A percentile compares a stretch with the other conserved stretches of the same genome.
These are phyloP conservation scores for Camelina laxa DNA, from an alignment of 345 rosid genomes.

Conservation along the genomic window DNA sequence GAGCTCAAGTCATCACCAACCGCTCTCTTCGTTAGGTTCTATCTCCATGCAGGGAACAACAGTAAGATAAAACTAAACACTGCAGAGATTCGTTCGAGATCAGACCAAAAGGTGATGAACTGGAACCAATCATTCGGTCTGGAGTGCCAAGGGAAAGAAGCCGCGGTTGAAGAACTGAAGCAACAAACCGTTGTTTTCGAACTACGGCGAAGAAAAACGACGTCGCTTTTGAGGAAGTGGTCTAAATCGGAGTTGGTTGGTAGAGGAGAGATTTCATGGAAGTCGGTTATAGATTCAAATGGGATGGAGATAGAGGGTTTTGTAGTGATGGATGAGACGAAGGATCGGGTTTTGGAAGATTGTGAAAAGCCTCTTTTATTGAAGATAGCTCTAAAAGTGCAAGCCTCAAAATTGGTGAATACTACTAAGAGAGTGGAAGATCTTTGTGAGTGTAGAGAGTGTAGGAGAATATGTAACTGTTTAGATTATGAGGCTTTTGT, in stretches of 20 bases:
- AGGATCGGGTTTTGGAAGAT: slow-evolving; percentile 27
- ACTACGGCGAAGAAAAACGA: slow-evolving; percentile 57
- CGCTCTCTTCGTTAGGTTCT: slow-evolving; percentile 64
- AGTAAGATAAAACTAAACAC: slow-evolving; percentile 57
- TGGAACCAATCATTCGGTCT: slow-evolving; percentile 70
- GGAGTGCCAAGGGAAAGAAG: slow-evolving; percentile 62
- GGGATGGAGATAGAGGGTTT: slow-evolving; percentile 38
- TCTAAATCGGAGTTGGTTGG: slow-evolving; percentile 61
- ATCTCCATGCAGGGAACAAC: slow-evolving; percentile 60
- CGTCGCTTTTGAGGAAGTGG: slow-evolving; percentile 45
- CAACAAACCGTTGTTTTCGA: slow-evolving; percentile 60
- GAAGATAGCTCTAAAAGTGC: slow-evolving; percentile 38
- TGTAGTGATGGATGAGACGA: slow-evolving; percentile 33
- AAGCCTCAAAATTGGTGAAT: slow-evolving; percentile 27
- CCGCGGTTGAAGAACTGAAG: slow-evolving; percentile 52
- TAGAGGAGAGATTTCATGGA: slow-evolving; percentile 53
- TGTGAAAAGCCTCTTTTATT: slow-evolving; percentile 37
- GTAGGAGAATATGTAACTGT: slow-evolving; percentile 18
- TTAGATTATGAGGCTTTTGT: slow-evolving; percentile 46
- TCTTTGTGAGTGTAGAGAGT: slow-evolving; percentile 37
- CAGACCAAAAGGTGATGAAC: slow-evolving; percentile 15
- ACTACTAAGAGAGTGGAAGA: slow-evolving; percentile 30
- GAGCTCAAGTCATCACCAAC: slow-evolving; percentile 43
- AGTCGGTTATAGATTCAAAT: slow-evolving; percentile 33
- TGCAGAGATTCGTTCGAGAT: slow-evolving; percentile 49